Conservation (phyloP, 2,329 filamentous ascomycete genomes). For the Pseudocercospora fuligena region DNA sequence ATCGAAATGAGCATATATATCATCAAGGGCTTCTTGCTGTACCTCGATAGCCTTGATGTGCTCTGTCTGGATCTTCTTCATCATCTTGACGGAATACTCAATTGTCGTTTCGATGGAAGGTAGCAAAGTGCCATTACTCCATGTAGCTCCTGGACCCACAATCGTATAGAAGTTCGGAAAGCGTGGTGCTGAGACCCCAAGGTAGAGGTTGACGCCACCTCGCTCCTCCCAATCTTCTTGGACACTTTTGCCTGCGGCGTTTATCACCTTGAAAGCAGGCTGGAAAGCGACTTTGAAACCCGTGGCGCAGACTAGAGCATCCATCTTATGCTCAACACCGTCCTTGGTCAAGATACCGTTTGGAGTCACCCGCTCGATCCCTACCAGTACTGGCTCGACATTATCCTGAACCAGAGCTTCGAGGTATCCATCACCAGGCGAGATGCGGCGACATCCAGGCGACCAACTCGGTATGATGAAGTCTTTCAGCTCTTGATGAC, state of each 20-base stretch:
- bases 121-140: conserved; percentile 11
- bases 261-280: conserved; percentile 28
- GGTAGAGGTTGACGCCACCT: conserved; percentile 30
- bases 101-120: conserved; percentile 43
- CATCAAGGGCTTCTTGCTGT: conserved; percentile 51
- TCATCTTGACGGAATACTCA: conserved; percentile 57
- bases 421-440: conserved; percentile 23
- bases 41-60: conserved; percentile 53
- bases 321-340: conserved; percentile 38
- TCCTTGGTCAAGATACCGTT: conserved; percentile 18
- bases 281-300: conserved; percentile 46
- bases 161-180: conserved; percentile 38
- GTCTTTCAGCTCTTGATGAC: conserved; percentile 44
- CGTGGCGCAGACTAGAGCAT: conserved; percentile 53
- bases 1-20: conserved; percentile 49
- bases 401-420: conserved; percentile 23
- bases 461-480: conserved; percentile 48
- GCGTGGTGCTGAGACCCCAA: conserved; percentile 30
- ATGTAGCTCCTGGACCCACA: conserved; percentile 27
- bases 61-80: conserved; percentile 57
- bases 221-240: background rate
- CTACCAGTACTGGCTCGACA: conserved; percentile 18
- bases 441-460: conserved; percentile 33
- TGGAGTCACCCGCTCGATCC: conserved; percentile 18
- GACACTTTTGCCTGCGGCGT: background rate